These are phyloP conservation scores for Calonectria hongkongensis DNA, from an alignment of 2,329 filamentous ascomycete genomes.

Conservation along the genomic window DNA sequence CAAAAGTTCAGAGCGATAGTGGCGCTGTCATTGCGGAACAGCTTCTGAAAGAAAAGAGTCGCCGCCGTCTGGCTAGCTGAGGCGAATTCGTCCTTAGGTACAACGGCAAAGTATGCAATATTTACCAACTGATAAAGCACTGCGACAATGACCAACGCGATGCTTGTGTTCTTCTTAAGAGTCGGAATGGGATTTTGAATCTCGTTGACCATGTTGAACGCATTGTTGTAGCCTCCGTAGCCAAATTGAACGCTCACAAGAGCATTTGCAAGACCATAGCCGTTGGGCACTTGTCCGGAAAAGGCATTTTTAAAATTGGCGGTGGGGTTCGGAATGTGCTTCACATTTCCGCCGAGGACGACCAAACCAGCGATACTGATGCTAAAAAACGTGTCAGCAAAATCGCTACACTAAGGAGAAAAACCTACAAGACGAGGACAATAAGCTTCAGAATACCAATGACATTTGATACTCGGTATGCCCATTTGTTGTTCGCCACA, in stretches of 20 bases:
- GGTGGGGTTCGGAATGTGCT: conserved; percentile 55
- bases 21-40: conserved; percentile 67
- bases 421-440: conserved; percentile 72
- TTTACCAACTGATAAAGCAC: conserved; percentile 75
- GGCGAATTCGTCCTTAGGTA: conserved; percentile 68
- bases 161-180: conserved; percentile 68
- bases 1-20: conserved; percentile 75
- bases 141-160: conserved; percentile 70
- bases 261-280: conserved; percentile 64
- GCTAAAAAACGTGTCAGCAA: conserved; percentile 28
- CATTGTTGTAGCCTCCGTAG: conserved; percentile 75
- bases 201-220: conserved; percentile 78
- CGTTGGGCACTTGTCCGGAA: conserved; percentile 58
- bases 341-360: conserved; percentile 67
- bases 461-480: conserved; percentile 72
- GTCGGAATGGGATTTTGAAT: conserved; percentile 76
- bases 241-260: conserved; percentile 76
- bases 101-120: conserved; percentile 76
- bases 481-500: conserved; percentile 73
- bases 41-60: conserved; percentile 74
- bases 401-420: background rate
- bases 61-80: conserved; percentile 72
- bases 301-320: conserved; percentile 61
- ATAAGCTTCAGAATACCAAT: conserved; percentile 76
- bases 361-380: conserved; percentile 77